These are phyloP conservation scores for Ogataea dorogensis DNA, from an alignment of 805 yeast genomes.

Conservation along the genomic window DNA sequence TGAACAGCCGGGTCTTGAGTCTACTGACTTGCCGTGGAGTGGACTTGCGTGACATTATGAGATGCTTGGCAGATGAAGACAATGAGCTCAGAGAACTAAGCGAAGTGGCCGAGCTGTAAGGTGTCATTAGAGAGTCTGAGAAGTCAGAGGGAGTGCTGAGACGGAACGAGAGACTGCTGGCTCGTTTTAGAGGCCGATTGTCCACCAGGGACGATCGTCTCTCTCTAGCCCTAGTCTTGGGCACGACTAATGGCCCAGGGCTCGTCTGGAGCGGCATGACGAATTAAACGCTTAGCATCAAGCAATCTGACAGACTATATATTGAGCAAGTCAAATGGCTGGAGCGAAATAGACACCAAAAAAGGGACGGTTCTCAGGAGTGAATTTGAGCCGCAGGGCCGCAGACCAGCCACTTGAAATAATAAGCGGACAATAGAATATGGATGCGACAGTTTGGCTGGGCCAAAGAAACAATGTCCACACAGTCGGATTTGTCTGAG, in stretches of 20 bases:
- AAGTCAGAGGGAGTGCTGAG: constrained; percentile 17
- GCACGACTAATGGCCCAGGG: constrained; percentile 10
- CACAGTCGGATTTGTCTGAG: background rate
- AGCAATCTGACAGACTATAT: constrained; percentile 4
- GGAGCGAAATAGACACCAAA: constrained; percentile 6
- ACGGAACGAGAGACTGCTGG: constrained; percentile 28
- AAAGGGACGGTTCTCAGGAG: constrained; percentile 8
- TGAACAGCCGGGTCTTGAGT: constrained; percentile 17
- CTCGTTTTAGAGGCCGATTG: constrained; percentile 31
- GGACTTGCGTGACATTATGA: constrained; percentile 16
- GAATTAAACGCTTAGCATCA: constrained; percentile 4
- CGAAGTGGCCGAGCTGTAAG: constrained; percentile 2
- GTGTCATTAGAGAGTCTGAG: constrained; percentile 5
- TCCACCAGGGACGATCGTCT: constrained; percentile 11
- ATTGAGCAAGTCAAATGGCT: constrained; percentile 9
- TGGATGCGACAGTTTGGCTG: background rate
- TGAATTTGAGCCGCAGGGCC: constrained; percentile 8
- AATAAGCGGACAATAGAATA: background rate
- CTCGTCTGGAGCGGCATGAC: constrained; percentile 7
- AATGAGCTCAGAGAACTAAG: constrained; percentile 17
- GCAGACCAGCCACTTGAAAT: constrained; percentile 12
- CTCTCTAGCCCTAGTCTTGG: constrained; percentile 11
- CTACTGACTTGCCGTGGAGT: constrained; percentile 7
- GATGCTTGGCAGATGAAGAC: constrained; percentile 17
- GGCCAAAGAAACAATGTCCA: background rate